Percentiles rank a stretch among this genome's conserved stretches.
phyloP scores from a whole-genome alignment of 129 eudicot species.

The Erigeron canadensis region DNA sequence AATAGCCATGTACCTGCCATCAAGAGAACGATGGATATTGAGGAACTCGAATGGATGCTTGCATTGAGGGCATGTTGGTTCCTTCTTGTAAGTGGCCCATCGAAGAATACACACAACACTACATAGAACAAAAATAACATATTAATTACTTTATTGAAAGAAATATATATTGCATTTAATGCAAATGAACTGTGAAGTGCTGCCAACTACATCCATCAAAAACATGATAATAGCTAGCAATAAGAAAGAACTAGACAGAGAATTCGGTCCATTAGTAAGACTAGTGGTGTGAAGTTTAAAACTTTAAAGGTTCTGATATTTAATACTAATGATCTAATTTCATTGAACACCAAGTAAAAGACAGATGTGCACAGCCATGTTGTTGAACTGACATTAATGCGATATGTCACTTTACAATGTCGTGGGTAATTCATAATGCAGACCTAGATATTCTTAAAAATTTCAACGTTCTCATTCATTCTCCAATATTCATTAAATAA shows the following conservation, averaged over 20 bases:
- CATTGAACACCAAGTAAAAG: no score
- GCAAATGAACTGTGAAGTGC: background rate
- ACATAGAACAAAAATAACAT: background rate
- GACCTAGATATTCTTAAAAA: no score
- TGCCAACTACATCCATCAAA: background rate
- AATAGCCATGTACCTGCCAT: conserved; percentile 62
- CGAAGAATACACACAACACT: conserved; percentile 83
- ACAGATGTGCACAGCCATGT: no score
- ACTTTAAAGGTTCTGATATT: no score
- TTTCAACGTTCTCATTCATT: no score
- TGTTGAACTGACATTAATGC: no score
- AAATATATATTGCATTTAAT: background rate
- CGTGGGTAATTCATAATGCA: no score
- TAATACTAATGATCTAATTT: no score
- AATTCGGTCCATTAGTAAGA: background rate
- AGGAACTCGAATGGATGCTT: conserved; percentile 74
- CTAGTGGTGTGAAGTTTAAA: no score
- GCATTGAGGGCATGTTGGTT: conserved; percentile 90
- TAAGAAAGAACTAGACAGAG: background rate
- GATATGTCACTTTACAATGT: no score
- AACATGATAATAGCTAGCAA: background rate
- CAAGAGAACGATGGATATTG: conserved; percentile 71
- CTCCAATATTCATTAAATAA: no score
- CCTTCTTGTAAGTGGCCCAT: conserved; percentile 82
- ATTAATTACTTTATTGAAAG: background rate